Evolutionary conservation across 176 grass and related monocot species (phyloP), one percentile per base, ranked within the genome.

Genomic region (Musa itinerans): DNA sequence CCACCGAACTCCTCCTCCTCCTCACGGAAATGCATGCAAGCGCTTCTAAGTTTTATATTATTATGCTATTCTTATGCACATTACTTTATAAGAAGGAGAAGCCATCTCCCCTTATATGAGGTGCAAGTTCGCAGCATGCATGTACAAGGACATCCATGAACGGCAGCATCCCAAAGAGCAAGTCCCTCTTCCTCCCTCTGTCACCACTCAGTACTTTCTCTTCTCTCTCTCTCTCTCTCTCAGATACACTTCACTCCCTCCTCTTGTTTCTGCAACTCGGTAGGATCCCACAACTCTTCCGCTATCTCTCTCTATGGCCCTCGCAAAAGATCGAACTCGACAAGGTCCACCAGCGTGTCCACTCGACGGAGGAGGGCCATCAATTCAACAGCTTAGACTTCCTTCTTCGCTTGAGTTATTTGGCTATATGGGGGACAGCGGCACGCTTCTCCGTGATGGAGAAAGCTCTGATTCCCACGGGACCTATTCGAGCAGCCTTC

Each of bases 311-410:
- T 34, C 29, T 12, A 90, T 90, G 81, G 85, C 85, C 55, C 85
- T 88, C 63, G 75, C 88, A 22, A 82, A 81, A 76, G 92, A 91
- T 81, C 80, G 80, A 74, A 53, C 68, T 19, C 9, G 57, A 19
- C n/a, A 81, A 75, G 78, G 74, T 50, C 48, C 29, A 29, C 29
- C 29, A 4, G 29, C 29, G 29, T 29, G 68, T 73, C 57, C 74
- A 54, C 54, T 86, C 23, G 88, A 81, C 51, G 74, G 58, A 50
- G 76, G 57, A 53, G 50, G 65, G n/a, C 43, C 75, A 2, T 73
- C 67, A 4, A 72, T 78, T 53, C 81, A 50, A 73, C 68, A 22
- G 6, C 51, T 83, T 11, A 55, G 34, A 6, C 4, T n/a, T 51
- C 57, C 93, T 53, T 84, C 83, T 80, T 84, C 90, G 1, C 85